Base-by-base conservation (phyloP, 805 yeast species). In the Grigorovia jiainica region DNA sequence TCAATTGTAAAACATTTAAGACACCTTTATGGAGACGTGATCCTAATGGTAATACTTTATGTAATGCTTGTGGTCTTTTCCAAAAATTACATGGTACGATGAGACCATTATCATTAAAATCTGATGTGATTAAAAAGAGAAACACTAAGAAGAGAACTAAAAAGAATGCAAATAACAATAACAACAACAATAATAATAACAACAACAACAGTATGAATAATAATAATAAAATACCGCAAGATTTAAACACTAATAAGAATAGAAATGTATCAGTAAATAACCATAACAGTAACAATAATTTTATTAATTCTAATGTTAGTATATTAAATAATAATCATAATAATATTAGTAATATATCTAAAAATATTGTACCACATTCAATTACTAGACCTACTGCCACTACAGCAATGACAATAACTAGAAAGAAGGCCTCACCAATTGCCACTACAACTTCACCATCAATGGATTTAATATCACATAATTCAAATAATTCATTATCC, bases 1-100 rank as follows among this genome's bases (percentile, higher is more conserved):
- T 90, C 15, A 90, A 90, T 63, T 90, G 98, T 63, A 80, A 82
- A 54, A 90, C 98, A 0, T 78, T 74, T 48, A 87, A 94, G 15
- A 90, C 98, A 0, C 98, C 98, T 1, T 63, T 90, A 15, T 90
- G 98, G 98, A 70, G 98, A 52, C 71, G 97, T 39, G 86, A 87
- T 53, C 87, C 95, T 0, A 85, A 84, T 45, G 97, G 97, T 2
- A 82, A 85, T 54, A 94, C 96, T 0, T 67, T 90, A 45, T 90
- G 97, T 65, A 90, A 90, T 61, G 97, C 98, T 0, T 90, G 98
- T 67, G 98, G 97, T 0, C 67, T 90, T 46, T 90, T 90, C 53
- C 72, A 85, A 55, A 90, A 90, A 61, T 68, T 90, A 19, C 97
- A 90, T 55, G 97, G 97, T n/a, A 90, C 87, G 3, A 94, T 86